Evolutionary conservation across 805 yeast species (phyloP).

Genomic region (Candida easanensis): DNA sequence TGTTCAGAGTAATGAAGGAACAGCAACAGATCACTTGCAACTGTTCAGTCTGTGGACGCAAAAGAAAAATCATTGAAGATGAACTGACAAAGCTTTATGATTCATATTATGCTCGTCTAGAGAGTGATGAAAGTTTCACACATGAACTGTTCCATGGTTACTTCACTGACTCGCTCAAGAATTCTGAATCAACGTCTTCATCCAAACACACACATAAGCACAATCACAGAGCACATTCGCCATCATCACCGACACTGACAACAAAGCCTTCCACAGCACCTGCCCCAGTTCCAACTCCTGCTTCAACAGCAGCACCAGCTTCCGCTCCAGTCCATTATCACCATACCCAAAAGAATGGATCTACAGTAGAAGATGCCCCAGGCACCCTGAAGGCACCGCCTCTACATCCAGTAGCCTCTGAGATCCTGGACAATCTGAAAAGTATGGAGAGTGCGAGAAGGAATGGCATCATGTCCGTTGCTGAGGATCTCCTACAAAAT

Average conservation of each 20-base stretch:
- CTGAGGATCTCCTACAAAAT: slow-evolving; percentile 74
- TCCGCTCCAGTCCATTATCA: background rate
- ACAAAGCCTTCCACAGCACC: background rate
- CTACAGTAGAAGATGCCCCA: background rate
- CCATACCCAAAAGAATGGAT: background rate
- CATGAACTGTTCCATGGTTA: slow-evolving; percentile 17
- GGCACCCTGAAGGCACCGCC: background rate
- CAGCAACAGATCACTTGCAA: slow-evolving; percentile 59
- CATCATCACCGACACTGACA: slow-evolving; percentile 1
- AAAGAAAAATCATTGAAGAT: slow-evolving; percentile 66
- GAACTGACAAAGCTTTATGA: slow-evolving; percentile 75
- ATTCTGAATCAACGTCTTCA: background rate
- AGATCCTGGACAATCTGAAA: background rate
- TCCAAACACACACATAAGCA: background rate
- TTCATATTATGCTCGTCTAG: slow-evolving; percentile 49
- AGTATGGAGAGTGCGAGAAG: slow-evolving; percentile 15
- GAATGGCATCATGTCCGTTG: slow-evolving; percentile 55
- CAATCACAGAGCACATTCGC: background rate
- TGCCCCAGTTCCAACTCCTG: too few relatives aligned
- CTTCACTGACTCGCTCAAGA: background rate
- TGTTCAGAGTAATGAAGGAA: slow-evolving; percentile 60
- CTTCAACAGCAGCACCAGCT: slow-evolving; percentile 10
- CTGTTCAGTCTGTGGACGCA: slow-evolving; percentile 77
- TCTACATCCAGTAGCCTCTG: background rate
- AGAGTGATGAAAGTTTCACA: slow-evolving; percentile 11